Evolutionary conservation across 1,139 yeast species (phyloP), one percentile per base, ranked within the genome.

Genomic region (Sugiyamaella grinbergsii): DNA sequence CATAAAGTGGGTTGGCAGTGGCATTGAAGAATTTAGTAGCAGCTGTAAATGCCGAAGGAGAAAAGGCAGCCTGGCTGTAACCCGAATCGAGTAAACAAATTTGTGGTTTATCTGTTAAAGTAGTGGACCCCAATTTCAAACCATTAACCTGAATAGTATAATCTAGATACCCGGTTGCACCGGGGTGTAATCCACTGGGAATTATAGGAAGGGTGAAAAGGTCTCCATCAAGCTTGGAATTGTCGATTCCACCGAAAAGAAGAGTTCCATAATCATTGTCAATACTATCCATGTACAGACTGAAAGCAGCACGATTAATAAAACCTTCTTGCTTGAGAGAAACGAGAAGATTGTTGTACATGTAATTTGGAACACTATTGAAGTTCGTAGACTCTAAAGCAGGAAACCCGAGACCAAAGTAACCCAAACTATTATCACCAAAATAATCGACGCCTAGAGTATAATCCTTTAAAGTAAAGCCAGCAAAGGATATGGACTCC

Each of bases 221-320:
- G 0, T 66, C 65, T 8, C 85, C 85, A 0, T 67, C 55, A 54
- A 71, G 75, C 64, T 81, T 81, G 31, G 80, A 76, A 36, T 71
- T 69, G 62, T 81, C 86, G 46, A 79, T 67, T 26, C 80, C 86
- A 3, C 86, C 86, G 62, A 81, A 81, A 40, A 81, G 69, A 37
- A 81, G 65, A 11, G 72, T 61, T 2, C 85, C 85, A 1, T 64
- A 51, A n/a, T 62, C 58, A 4, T 79, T 66, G n/a, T 71, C 69
- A 5, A 66, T 54, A 16, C 72, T 69, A 51, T 75, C 72, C 55
- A 82, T 72, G 66, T 76, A 81, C 44, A 83, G 68, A 3, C 86
- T 80, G 63, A 78, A 82, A 10, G 80, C 74, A 33, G 68, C 70
- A 44, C 74, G 71, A 42, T 71, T 62, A 55, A 81, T 82, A 33